Base-by-base conservation (phyloP, 345 rosid genomes). In the Bruguiera parviflora region DNA sequence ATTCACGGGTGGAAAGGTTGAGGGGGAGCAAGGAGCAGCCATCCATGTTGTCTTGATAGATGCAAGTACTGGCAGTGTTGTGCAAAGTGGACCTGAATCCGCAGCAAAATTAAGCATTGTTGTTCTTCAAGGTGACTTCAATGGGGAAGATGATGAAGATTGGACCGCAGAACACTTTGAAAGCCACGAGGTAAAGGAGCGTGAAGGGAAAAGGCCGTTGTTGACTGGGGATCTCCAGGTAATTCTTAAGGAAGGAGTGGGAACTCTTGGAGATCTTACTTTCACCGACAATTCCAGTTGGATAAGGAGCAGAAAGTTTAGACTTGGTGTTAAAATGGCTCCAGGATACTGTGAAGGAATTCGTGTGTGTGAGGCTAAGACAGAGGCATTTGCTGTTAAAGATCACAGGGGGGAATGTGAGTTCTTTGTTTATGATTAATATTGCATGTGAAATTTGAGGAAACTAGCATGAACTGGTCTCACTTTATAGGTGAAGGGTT, bases 211-310 rank as follows among this genome's bases (percentile, higher is more conserved):
- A 79, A 82, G 92, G 49, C 98, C 98, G 5, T 79, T 94, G 33
- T 77, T 94, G 70, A 94, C 92, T 0, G 97, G 98, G 69, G 97
- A 91, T 24, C 82, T 88, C 51, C 96, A 83, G 71, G 81, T 91
- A 57, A 55, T 57, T 39, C 90, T 94, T 63, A 88, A 88, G 75
- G 97, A 89, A 71, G 98, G 98, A 9, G 82, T 91, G 35, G 97
- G 96, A 77, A 91, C 88, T 64, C 80, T 94, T 24, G 97, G 97
- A 37, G 92, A 91, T 53, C 90, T 94, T 72, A 83, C 82, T 66
- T 94, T 94, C 68, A 91, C 92, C 0, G 98, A 94, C 64, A 94
- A 94, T 80, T 94, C 98, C 25, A 94, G 97, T 76, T 94, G 98
- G 98, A 94, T 91, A 58, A 83, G 97, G 74, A 89, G 98, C 86